phyloP scores from a whole-genome alignment of 2,329 filamentous ascomycete genomes.

The Cryphonectria japonica region DNA sequence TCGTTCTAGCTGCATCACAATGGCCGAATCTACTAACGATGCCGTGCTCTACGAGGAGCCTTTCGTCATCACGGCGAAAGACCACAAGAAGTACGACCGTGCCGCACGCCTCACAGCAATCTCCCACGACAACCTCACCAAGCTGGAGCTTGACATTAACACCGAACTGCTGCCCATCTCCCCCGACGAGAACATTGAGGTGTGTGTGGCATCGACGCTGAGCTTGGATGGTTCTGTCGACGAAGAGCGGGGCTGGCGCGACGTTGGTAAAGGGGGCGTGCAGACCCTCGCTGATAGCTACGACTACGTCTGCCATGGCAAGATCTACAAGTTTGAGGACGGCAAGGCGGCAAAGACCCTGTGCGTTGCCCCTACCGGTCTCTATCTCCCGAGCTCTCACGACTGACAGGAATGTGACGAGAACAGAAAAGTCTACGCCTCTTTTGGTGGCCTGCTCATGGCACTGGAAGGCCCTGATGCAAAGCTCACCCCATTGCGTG shows the following conservation, averaged over 20 bases:
- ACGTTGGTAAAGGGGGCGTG: conserved; percentile 61
- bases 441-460: conserved; percentile 89
- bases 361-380: conserved; percentile 56
- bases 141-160: conserved; percentile 90
- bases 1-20: conserved; percentile 31
- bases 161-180: conserved; percentile 83
- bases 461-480: conserved; percentile 93
- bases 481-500: conserved; percentile 88
- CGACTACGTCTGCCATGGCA: conserved; percentile 87
- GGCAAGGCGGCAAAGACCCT: conserved; percentile 78
- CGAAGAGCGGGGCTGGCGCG: conserved; percentile 80
- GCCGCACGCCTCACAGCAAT: conserved; percentile 83
- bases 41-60: conserved; percentile 92
- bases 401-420: conserved; percentile 16
- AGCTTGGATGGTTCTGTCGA: conserved; percentile 84
- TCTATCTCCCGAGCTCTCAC: neutral
- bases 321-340: conserved; percentile 88
- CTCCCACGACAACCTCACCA: conserved; percentile 73
- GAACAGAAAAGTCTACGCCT: conserved; percentile 85
- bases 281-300: conserved; percentile 76
- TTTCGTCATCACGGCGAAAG: conserved; percentile 79
- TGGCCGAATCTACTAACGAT: conserved; percentile 70
- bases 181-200: conserved; percentile 74
- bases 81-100: conserved; percentile 91
- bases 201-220: conserved; percentile 84